These are phyloP conservation scores for Tephrocybe sp. DNA, from an alignment of 768 basidiomycete species.

Conservation along the genomic window DNA sequence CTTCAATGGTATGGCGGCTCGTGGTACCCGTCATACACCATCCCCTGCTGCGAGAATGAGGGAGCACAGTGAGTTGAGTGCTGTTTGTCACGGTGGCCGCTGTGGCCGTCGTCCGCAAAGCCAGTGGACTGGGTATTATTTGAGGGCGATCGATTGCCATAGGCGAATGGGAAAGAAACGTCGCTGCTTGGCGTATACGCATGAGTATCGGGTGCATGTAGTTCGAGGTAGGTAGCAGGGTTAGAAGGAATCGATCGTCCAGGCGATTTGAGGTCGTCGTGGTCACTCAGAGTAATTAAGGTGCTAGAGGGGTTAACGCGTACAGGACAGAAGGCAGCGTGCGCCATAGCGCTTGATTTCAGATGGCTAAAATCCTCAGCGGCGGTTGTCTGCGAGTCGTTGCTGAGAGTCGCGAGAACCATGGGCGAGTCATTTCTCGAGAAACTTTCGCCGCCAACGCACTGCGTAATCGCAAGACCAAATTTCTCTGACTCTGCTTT, in stretches of 20 bases:
- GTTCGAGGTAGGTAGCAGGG: conserved; percentile 8
- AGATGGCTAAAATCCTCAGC: background rate
- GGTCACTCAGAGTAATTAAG: conserved; percentile 6
- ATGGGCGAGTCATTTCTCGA: conserved; percentile 2
- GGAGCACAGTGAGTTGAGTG: conserved; percentile 56
- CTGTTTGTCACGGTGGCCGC: conserved; percentile 22
- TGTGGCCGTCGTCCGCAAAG: conserved; percentile 47
- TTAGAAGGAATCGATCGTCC: conserved; percentile 22
- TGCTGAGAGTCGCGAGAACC: conserved; percentile 26
- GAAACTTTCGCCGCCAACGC: conserved; percentile 21
- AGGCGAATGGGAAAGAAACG: no score
- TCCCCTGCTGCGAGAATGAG: conserved; percentile 44
- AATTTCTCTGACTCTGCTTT: conserved; percentile 26
- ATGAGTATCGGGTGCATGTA: conserved; percentile 15
- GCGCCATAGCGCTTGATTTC: conserved; percentile 9
- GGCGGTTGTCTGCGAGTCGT: background rate
- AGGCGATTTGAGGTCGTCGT: conserved; percentile 29
- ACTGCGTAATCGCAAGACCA: conserved; percentile 64
- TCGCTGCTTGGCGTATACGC: conserved; percentile 10
- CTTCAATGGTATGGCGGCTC: no score
- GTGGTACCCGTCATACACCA: conserved; percentile 31
- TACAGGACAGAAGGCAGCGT: conserved; percentile 3
- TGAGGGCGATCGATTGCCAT: conserved; percentile 45
- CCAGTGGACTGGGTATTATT: conserved; percentile 42
- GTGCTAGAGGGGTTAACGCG: conserved; percentile 17